A percentile compares a stretch with the other conserved stretches of the same genome.
Conservation (phyloP, 2,329 filamentous ascomycete genomes). For the Capronia coronata region DNA sequence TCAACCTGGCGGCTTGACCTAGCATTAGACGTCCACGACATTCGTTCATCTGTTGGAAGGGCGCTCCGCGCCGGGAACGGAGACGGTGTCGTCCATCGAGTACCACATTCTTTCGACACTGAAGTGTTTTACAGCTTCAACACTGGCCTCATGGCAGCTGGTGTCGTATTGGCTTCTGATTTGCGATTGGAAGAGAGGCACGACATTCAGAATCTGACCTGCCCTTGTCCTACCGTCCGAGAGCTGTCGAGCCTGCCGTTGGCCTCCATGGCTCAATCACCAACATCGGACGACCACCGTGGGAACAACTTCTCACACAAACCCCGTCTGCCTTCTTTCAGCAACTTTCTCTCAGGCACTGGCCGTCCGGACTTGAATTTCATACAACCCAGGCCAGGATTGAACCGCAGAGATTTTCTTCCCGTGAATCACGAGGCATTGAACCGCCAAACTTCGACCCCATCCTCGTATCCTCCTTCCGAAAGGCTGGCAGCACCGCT, state of each 20-base stretch:
- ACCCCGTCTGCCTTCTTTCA: slow-evolving; percentile 24
- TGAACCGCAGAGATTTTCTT: slow-evolving; percentile 5
- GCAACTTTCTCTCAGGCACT: slow-evolving; percentile 22
- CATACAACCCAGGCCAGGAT: slow-evolving; percentile 2
- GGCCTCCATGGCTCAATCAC: slow-evolving; percentile 16
- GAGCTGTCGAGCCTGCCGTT: slow-evolving; percentile 4
- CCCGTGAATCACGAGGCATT: slow-evolving; percentile 9
- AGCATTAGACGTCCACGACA: not conserved
- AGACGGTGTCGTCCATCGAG: not conserved
- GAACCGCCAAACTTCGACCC: slow-evolving; percentile 1
- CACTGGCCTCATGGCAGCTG: slow-evolving; percentile 17
- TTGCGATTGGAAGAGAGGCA: slow-evolving; percentile 14
- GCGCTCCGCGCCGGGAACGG: not conserved
- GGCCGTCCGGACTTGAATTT: slow-evolving; percentile 11
- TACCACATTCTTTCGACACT: not conserved
- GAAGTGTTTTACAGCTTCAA: not conserved
- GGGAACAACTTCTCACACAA: slow-evolving; percentile 7
- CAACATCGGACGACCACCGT: slow-evolving; percentile 2
- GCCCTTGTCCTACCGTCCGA: slow-evolving; percentile 10
- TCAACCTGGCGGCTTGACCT: not conserved
- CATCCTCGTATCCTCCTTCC: slow-evolving; percentile 4
- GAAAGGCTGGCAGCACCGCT: slow-evolving; percentile 3
- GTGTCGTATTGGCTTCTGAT: slow-evolving; percentile 14
- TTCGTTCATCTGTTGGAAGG: not conserved
- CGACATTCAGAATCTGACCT: slow-evolving; percentile 2